Conservation (phyloP, 805 yeast genomes). For the Yamadazyma akitaensis region DNA sequence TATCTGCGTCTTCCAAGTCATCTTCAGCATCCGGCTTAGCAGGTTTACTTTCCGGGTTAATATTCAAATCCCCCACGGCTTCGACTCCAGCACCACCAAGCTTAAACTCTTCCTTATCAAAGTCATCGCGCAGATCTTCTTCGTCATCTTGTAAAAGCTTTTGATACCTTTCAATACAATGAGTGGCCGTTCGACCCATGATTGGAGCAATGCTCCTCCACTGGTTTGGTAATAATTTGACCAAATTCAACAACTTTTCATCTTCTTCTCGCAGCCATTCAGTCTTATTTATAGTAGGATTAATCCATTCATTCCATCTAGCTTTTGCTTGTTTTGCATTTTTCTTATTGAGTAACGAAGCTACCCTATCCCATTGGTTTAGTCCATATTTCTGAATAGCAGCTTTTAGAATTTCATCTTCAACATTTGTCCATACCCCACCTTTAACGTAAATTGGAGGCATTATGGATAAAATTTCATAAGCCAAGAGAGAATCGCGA, state of each 20-base stretch:
- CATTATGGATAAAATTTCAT: constrained; percentile 13
- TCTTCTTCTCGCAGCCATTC: constrained; percentile 82
- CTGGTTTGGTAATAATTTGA: constrained; percentile 78
- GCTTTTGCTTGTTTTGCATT: constrained; percentile 91
- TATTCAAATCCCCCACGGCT: constrained; percentile 58
- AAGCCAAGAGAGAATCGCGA: constrained; percentile 3
- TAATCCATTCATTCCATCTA: constrained; percentile 86
- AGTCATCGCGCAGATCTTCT: constrained; percentile 12
- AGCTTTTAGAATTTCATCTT: constrained; percentile 83
- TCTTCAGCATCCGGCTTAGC: constrained; percentile 81
- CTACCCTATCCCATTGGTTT: constrained; percentile 92
- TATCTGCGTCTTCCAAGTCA: constrained; percentile 81
- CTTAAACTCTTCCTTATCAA: constrained; percentile 26
- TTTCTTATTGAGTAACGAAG: constrained; percentile 79
- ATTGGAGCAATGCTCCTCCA: constrained; percentile 89
- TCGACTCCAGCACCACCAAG: constrained; percentile 54
- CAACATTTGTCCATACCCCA: constrained; percentile 84
- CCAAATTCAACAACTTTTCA: constrained; percentile 60
- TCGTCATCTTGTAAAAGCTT: constrained; percentile 49
- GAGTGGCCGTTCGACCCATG: constrained; percentile 81
- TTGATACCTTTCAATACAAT: constrained; percentile 83
- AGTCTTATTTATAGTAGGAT: constrained; percentile 61
- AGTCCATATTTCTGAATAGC: constrained; percentile 92
- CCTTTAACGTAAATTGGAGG: constrained; percentile 77
- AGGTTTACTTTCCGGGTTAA: constrained; percentile 72